These are phyloP conservation scores for Apiospora aurea DNA, from an alignment of 2,329 filamentous ascomycete genomes.

Conservation along the genomic window DNA sequence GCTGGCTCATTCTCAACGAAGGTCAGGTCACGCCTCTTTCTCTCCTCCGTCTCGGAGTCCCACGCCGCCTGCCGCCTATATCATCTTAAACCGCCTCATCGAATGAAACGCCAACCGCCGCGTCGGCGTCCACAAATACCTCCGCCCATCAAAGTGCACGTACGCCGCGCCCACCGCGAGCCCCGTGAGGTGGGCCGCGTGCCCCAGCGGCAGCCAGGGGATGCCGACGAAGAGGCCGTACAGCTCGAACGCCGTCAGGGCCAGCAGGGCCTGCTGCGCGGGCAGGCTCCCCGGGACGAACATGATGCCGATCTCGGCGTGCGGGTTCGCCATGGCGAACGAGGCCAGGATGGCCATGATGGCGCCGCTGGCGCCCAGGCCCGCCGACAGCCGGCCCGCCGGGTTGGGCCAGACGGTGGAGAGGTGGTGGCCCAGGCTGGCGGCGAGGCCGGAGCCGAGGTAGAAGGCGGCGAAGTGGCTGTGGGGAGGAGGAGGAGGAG, in stretches of 20 bases:
- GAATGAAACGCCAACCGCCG: constrained; percentile 33
- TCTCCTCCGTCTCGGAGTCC: neutral
- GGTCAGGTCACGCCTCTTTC: too few species aligned
- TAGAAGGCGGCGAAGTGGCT: constrained; percentile 40
- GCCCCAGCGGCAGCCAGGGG: constrained; percentile 28
- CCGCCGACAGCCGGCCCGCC: constrained; percentile 16
- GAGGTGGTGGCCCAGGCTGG: constrained; percentile 34
- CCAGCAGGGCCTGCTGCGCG: constrained; percentile 28
- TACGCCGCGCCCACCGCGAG: constrained; percentile 36
- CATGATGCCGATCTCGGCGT: constrained; percentile 33
- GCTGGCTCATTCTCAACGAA: too few species aligned
- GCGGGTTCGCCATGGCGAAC: constrained; percentile 31
- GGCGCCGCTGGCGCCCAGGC: constrained; percentile 36
- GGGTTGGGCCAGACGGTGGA: constrained; percentile 32
- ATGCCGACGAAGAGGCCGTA: constrained; percentile 36
- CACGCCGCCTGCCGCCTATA: constrained; percentile 29
- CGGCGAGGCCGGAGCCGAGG: constrained; percentile 37
- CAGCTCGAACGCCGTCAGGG: constrained; percentile 33
- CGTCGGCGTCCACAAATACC: constrained; percentile 35
- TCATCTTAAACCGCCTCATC: constrained; percentile 35
- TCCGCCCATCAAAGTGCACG: constrained; percentile 33
- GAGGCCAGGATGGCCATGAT: constrained; percentile 37
- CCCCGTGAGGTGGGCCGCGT: constrained; percentile 37
- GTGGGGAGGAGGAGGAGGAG: neutral
- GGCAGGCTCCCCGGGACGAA: constrained; percentile 33